Evolutionary conservation across 2,329 filamentous ascomycete genomes (phyloP).

Genomic region (Colletotrichum costaricense): DNA sequence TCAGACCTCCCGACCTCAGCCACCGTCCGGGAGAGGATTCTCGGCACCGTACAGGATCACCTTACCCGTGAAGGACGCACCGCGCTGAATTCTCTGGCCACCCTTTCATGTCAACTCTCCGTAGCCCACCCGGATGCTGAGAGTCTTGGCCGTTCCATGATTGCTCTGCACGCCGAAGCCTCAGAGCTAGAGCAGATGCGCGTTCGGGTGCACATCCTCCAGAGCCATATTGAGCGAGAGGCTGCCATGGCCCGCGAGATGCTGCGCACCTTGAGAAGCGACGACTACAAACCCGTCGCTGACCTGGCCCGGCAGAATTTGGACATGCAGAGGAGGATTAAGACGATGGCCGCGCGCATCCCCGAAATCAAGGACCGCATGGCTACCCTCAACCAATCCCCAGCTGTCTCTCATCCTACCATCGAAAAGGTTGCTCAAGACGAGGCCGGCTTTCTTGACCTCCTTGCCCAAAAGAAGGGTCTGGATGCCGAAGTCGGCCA

Average conservation of each 20-base stretch:
- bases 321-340: slow-evolving; percentile 78
- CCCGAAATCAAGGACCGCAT: slow-evolving; percentile 73
- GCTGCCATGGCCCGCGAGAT: slow-evolving; percentile 52
- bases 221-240: slow-evolving; percentile 65
- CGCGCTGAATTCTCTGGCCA: slow-evolving; percentile 69
- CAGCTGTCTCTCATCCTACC: slow-evolving; percentile 53
- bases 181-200: slow-evolving; percentile 67
- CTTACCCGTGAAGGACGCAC: slow-evolving; percentile 66
- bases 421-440: slow-evolving; percentile 69
- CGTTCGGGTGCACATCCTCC: slow-evolving; percentile 66
- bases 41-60: slow-evolving; percentile 64
- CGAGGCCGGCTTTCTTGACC: slow-evolving; percentile 67
- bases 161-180: slow-evolving; percentile 65
- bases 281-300: slow-evolving; percentile 64
- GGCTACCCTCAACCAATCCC: slow-evolving; percentile 50
- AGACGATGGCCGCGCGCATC: slow-evolving; percentile 73
- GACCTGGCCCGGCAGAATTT: slow-evolving; percentile 77
- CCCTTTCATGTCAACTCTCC: slow-evolving; percentile 61
- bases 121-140: slow-evolving; percentile 60
- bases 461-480: slow-evolving; percentile 68
- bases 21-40: slow-evolving; percentile 52
- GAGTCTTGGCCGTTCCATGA: slow-evolving; percentile 62
- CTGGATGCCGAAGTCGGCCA: slow-evolving; percentile 72
- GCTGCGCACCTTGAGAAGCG: slow-evolving; percentile 54
- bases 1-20: slow-evolving; percentile 36